phyloP scores from a whole-genome alignment of 2,329 filamentous ascomycete species.

The Verticillium zaregamsianum region DNA sequence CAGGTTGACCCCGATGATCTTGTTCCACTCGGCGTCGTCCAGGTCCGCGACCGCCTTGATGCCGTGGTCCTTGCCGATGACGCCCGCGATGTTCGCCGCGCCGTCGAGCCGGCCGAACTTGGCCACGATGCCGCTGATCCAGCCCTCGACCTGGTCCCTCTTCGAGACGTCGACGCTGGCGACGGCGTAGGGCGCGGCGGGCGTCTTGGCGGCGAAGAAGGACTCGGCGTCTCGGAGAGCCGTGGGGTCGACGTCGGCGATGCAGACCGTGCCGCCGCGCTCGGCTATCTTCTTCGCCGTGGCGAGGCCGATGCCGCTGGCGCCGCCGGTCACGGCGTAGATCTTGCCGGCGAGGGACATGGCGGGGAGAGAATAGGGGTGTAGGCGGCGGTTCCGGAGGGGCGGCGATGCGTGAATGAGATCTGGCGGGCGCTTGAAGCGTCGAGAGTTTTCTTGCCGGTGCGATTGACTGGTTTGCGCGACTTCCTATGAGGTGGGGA shows the following conservation, averaged over 20 bases:
- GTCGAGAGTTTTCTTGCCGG: not conserved
- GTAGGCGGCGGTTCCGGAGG: too few relatives aligned
- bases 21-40: constrained; percentile 38
- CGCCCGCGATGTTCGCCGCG: constrained; percentile 50
- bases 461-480: not conserved
- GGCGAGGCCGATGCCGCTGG: constrained; percentile 34
- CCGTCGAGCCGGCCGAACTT: constrained; percentile 47
- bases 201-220: constrained; percentile 4
- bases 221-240: constrained; percentile 21
- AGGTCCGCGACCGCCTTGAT: constrained; percentile 29
- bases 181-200: constrained; percentile 10
- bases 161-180: constrained; percentile 40
- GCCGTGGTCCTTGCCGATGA: constrained; percentile 18
- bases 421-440: too few relatives aligned
- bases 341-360: constrained; percentile 22
- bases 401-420: too few relatives aligned
- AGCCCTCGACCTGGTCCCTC: constrained; percentile 41
- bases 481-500: too few relatives aligned
- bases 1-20: constrained; percentile 60
- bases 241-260: constrained; percentile 28
- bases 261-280: constrained; percentile 28
- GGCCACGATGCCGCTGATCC: constrained; percentile 39
- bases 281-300: constrained; percentile 28
- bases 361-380: too few relatives aligned
- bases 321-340: constrained; percentile 23